Evolutionary conservation across 2,329 filamentous ascomycete species (phyloP).

Genomic region (Xylariaceae sp.): DNA sequence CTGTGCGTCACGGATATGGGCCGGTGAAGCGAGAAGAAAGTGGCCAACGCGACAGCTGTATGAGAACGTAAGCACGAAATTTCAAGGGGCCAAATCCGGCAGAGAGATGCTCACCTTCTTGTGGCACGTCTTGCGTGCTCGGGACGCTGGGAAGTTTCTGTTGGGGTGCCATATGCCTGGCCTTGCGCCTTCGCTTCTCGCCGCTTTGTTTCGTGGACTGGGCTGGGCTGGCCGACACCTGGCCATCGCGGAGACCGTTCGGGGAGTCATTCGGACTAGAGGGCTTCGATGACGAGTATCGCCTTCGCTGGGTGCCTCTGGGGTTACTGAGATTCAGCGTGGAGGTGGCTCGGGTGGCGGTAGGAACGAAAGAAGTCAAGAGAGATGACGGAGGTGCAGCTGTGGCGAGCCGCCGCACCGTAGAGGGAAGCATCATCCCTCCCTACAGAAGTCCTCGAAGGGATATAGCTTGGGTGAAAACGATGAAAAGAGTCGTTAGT

Average conservation of each 20-base stretch:
- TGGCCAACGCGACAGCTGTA: slow-evolving; percentile 77
- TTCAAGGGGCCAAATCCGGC: too few relatives aligned
- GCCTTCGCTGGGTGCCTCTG: slow-evolving; percentile 42
- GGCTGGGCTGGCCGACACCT: slow-evolving; percentile 43
- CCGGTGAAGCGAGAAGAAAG: slow-evolving; percentile 93
- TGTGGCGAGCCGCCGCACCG: slow-evolving; percentile 50
- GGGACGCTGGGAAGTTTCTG: slow-evolving; percentile 67
- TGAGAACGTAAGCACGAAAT: not conserved
- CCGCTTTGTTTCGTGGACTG: slow-evolving; percentile 40
- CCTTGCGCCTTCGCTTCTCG: slow-evolving; percentile 55
- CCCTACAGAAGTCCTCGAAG: not conserved
- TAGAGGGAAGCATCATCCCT: slow-evolving; percentile 47
- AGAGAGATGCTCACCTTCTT: slow-evolving; percentile 51
- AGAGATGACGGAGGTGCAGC: slow-evolving; percentile 42
- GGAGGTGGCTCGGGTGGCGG: slow-evolving; percentile 36
- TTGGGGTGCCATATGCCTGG: slow-evolving; percentile 47
- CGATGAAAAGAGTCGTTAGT: too few relatives aligned
- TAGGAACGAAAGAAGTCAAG: slow-evolving; percentile 38
- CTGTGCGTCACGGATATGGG: slow-evolving; percentile 84
- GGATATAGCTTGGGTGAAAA: not conserved
- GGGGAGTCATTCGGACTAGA: slow-evolving; percentile 54
- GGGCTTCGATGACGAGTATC: slow-evolving; percentile 58
- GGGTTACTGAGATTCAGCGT: slow-evolving; percentile 34
- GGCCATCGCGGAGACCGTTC: slow-evolving; percentile 44
- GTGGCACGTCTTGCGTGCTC: slow-evolving; percentile 65